Evolutionary conservation across 495 filamentous ascomycete genomes (phyloP), one percentile per base, ranked within the genome.

Genomic region (Clohesyomyces aquaticus): DNA sequence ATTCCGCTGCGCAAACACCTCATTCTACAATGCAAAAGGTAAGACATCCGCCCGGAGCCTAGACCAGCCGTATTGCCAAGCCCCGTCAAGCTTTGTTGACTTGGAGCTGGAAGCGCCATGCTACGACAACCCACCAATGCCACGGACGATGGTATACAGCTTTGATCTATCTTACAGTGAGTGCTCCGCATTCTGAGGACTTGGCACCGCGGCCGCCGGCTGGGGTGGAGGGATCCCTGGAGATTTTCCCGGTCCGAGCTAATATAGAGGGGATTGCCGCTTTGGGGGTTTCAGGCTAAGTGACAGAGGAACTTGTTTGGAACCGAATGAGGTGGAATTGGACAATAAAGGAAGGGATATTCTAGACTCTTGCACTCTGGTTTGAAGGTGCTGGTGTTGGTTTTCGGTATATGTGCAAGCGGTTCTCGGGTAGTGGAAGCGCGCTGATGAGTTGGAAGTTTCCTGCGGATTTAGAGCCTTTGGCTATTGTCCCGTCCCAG

Each of bases 231-330:
- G 32, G 6, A 38, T 38, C 32, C 32, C 25, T 52, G 49, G 49
- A 28, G 49, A 52, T 52, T 28, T 32, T 52, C 49, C 9, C 28
- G 10, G 25, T 6, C 4, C 11, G 49, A 21, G 3, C 49, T 26
- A 27, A 27, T 23, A 16, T 52, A 4, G 25, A 32, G 25, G 8
- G 18, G 25, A 27, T 27, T 52, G 27, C 22, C 26, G 23, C 16
- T 52, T 43, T 56, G 35, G 11, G 22, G 38, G 29, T 28, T 56
- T 41, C 21, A 45, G 54, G 54, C 54, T 56, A 56, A 56, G 41
- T 42, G 54, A 22, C 12, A 21, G 10, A 38, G 6, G 14, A 35
- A 14, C 19, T 16, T 18, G 50, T n/a, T 9, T 32, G 11, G 27
- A 54, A 29, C 8, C 11, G 27, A 32, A 26, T 54, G 32, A 41